Base-by-base conservation (phyloP, 2,329 filamentous ascomycete species). In the Cladosporium sp. region DNA sequence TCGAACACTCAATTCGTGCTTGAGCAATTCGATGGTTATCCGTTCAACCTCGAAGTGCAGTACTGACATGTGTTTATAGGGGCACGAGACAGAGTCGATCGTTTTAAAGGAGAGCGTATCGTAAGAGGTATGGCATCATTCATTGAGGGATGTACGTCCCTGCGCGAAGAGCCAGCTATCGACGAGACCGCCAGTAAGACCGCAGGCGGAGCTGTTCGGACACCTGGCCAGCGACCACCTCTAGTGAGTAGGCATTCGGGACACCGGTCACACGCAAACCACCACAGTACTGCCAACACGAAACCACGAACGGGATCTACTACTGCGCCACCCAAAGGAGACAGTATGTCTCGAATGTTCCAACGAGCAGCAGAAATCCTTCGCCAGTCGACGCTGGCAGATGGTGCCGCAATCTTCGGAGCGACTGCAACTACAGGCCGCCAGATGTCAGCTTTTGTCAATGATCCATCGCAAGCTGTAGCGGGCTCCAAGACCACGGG, bases 71-170 rank as follows among this genome's bases (percentile, higher is more conserved):
- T 11, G 12, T 14, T 6, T 17, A n/a, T 17, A 43, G 69, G 69
- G 64, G 60, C 67, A 20, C 66, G 69, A 51, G 72, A 73, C 42
- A 71, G 67, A 30, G 69, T 68, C n/a, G 72, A 73, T 20, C 62
- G 69, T 5, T 61, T 60, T 51, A 65, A 64, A 37, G 66, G 64
- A 17, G 61, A 63, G 30, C 58, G 60, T 14, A 66, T 67, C n/a
- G 64, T 66, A 6, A 58, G 59, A 19, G 65, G 64, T 5, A 61
- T 67, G 59, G 63, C 63, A 8, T 50, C 60, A 3, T 67, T 67
- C 47, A 64, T 67, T 15, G 66, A 67, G 38, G 62, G 60, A 4
- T 60, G 60, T 30, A 49, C 60, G 14, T 37, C 45, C 11, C 51
- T 51, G 45, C 36, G 30, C n/a, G 43, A 47, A 17, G 40, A 51